Percentiles rank a stretch among this genome's conserved stretches.
Conservation (phyloP, 495 filamentous ascomycete genomes). For the Pyronema domesticum region DNA sequence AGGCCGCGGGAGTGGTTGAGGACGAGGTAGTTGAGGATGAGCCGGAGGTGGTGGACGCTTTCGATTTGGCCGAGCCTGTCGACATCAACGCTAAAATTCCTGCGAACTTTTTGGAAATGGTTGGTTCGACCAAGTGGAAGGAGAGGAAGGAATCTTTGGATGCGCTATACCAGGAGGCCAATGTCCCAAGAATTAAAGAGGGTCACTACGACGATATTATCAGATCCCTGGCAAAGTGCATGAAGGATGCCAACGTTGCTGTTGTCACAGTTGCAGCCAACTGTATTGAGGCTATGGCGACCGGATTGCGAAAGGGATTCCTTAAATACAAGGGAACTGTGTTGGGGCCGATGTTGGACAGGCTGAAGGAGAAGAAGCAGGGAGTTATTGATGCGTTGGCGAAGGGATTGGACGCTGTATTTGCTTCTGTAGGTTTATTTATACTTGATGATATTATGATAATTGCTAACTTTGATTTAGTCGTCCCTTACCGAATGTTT, state of each 20-base stretch:
- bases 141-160: constrained; percentile 92
- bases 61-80: constrained; percentile 80
- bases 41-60: constrained; percentile 53
- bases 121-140: constrained; percentile 91
- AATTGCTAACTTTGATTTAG: neutral
- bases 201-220: constrained; percentile 72
- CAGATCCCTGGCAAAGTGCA: constrained; percentile 68
- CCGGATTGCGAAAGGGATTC: constrained; percentile 64
- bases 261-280: constrained; percentile 89
- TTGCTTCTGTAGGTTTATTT: constrained; percentile 35
- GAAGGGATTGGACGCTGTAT: constrained; percentile 72
- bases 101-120: constrained; percentile 58
- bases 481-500: constrained; percentile 67
- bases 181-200: constrained; percentile 85
- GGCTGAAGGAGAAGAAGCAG: constrained; percentile 92
- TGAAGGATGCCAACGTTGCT: constrained; percentile 97
- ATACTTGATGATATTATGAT: neutral
- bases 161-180: constrained; percentile 53
- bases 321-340: constrained; percentile 61
- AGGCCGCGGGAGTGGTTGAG: constrained; percentile 36
- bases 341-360: constrained; percentile 76
- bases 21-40: constrained; percentile 50
- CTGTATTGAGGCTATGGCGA: constrained; percentile 81
- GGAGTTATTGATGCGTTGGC: constrained; percentile 73
- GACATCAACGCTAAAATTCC: constrained; percentile 76